Base-by-base conservation (phyloP, 352 stramenopile genomes). In the Globisporangium irregulare region DNA sequence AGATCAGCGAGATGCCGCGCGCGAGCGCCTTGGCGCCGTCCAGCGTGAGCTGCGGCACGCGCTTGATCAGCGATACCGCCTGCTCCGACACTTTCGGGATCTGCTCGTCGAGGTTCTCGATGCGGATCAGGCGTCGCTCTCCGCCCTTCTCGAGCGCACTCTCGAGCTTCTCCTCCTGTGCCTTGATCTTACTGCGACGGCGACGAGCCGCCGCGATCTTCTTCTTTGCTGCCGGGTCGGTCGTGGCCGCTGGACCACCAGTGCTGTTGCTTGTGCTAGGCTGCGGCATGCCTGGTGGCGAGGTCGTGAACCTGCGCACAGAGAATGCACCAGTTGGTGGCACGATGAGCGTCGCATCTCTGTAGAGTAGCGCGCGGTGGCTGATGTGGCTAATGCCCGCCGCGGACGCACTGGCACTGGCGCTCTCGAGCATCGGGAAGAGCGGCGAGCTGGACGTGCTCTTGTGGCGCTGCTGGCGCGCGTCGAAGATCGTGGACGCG, bases 111-210 rank as follows among this genome's bases (percentile, higher is more conserved):
- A 94, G 73, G 59, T 92, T 85, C 61, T 93, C 72, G 14, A 95
- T 84, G 67, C 84, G 84, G 69, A 94, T 91, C 64, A 93, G 75
- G 50, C 84, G 81, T 9, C 83, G 87, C 74, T 92, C 83, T 41
- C 87, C 87, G 59, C 84, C 87, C 64, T 91, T 95, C 61, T 91
- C 84, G 41, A 95, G 72, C 32, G 84, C 87, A 8, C 75, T 87
- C 73, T 92, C 84, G 36, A 94, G 81, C 66, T 84, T 91, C 66
- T 92, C 77, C 69, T 95, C 85, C 71, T 78, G 83, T 1, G 87
- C 83, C 67, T 87, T 87, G 76, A 92, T 91, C 77, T 92, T 93
- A 66, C 81, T 91, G 56, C 86, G 83, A 22, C 83, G 81, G 14
- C 86, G 83, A 55, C 86, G 71, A 1, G 83, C 83, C 1, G 86